Evolutionary conservation across 257 asterid genomes (phyloP), one percentile per base, ranked within the genome.

Genomic region (Ophiorrhiza pumila): DNA sequence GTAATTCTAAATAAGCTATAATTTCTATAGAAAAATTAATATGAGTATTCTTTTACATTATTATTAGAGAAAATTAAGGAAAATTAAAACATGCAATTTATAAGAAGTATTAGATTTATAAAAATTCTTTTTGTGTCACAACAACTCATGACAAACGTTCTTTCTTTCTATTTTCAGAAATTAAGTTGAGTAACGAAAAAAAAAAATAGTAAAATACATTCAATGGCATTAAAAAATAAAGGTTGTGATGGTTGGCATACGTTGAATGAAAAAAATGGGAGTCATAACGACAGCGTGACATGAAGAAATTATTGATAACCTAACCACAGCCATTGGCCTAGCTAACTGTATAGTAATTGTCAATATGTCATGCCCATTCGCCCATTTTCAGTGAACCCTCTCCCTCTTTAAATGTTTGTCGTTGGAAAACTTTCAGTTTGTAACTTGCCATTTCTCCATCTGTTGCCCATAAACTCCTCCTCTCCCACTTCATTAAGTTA

Each of bases 271-370:
- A 45, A 50, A 61, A 35, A 61, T 7, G 7, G 32, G 18, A 12
- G 52, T 73, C 68, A 77, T 69, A 78, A 60, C 52, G 75, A 22
- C 66, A 73, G 79, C 77, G 71, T 77, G 74, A 58, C 72, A 41
- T 31, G 85, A 64, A 75, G 81, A 85, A 83, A 83, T 88, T 85
- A 89, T 81, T 83, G 95, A 82, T 87, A 76, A 88, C 97, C 95
- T 87, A 90, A 82, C 91, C 75, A 77, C 42, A 62, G 32, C 71
- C 68, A 32, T 39, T 67, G 74, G 66, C 74, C 74, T 42, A 42
- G 13, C 70, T 65, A 43, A 25, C 41, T 65, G 49, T 52, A n/a
- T n/a, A n/a, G 4, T 35, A n/a, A 34, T 63, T 75, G 63, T 75
- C 34, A 8, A 63, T 63, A 13, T 23, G 47, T 77, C 80, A 81